Evolutionary conservation across 495 filamentous ascomycete species (phyloP), one percentile per base, ranked within the genome.

Genomic region (Staphylotrichum longicolle): DNA sequence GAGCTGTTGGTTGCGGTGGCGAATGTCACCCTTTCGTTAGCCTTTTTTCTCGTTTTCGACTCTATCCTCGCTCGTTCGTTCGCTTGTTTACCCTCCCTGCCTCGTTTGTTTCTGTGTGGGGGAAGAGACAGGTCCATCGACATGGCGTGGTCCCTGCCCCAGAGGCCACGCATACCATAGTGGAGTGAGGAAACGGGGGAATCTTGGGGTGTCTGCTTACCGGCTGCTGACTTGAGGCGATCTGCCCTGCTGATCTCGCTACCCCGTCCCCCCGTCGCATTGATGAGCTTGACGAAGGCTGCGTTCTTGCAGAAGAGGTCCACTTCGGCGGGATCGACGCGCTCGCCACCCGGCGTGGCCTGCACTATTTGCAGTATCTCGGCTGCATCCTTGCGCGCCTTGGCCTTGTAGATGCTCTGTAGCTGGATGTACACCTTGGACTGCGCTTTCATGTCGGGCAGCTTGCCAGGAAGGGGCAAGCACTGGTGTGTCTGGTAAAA

Each of bases 361-460:
- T 86, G 85, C 5, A 93, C 88, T n/a, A 76, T 86, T 14, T 78
- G 72, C 10, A 88, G 77, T 3, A 99, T 90, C 72, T 96, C 88
- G 54, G 86, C 82, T 45, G 87, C 76, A 66, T 99, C 95, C 61
- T 82, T 76, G 34, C 88, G 86, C 37, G 95, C 91, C 70, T 96
- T 96, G 32, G 80, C 69, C 74, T 96, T 96, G 84, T 98, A 98
- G 67, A 97, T 85, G 65, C 89, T 96, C 75, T 98, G 94, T 33
- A 99, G 81, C 62, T 86, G 80, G 62, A 98, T 86, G 76, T 99
- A 99, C 64, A 96, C 91, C 51, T 83, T 86, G 20, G 91, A 96
- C 72, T 93, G 85, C 37, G 94, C 91, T 77, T 99, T 99, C 94
- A 99, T 99, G 75, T 99, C 94, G 6, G 94, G 95, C 12, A 98